These are phyloP conservation scores for Fraxinus pennsylvanica DNA, from an alignment of 257 asterid genomes.

Conservation along the genomic window DNA sequence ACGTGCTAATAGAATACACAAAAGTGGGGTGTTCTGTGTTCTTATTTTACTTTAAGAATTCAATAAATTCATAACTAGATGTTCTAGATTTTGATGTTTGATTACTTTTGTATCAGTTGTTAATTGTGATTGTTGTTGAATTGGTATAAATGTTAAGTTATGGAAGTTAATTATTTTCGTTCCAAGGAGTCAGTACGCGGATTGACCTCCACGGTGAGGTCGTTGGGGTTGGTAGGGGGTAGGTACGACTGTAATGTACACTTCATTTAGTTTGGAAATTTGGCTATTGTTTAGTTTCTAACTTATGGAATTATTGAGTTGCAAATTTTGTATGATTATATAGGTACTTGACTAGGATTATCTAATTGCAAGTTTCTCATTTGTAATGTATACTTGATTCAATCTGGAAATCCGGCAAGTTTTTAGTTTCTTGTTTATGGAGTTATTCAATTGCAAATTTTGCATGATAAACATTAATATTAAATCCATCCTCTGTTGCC, in stretches of 20 bases:
- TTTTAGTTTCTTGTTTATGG: neutral
- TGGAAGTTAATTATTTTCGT: no score
- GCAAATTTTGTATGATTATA: neutral
- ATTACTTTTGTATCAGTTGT: no score
- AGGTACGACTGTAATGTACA: neutral
- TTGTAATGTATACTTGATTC: neutral
- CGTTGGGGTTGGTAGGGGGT: no score
- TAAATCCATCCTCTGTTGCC: slow-evolving; percentile 40
- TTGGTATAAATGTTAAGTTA: neutral
- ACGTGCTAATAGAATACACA: neutral
- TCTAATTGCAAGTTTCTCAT: neutral
- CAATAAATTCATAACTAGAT: neutral
- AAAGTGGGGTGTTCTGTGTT: neutral
- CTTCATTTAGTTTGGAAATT: slow-evolving; percentile 8
- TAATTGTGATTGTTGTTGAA: neutral
- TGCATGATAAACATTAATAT: slow-evolving; percentile 25
- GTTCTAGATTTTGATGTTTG: neutral
- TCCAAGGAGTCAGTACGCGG: no score
- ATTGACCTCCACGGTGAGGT: no score
- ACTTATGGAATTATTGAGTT: neutral
- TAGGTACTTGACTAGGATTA: slow-evolving; percentile 5
- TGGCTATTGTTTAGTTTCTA: slow-evolving; percentile 4
- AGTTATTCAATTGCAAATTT: neutral
- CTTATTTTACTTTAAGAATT: neutral
- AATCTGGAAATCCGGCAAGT: slow-evolving; percentile 5